Evolutionary conservation across 2,329 filamentous ascomycete species (phyloP), one percentile per base, ranked within the genome.

Genomic region (Onygena corvina): DNA sequence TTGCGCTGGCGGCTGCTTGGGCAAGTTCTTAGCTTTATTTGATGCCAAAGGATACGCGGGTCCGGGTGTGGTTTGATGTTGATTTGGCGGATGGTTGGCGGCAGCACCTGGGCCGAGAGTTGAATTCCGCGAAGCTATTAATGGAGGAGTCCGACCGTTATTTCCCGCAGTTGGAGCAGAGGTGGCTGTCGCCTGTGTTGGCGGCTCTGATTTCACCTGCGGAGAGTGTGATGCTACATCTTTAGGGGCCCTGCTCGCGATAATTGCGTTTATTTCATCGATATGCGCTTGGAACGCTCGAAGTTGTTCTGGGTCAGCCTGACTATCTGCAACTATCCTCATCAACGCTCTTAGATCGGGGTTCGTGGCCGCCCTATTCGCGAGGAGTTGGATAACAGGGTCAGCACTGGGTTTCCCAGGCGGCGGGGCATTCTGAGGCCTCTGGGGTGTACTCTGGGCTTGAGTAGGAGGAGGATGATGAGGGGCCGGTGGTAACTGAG

Each of bases 371-470:
- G 71, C 71, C 53, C 70, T 63, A 6, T 70, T 72, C n/a, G 71
- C 71, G 44, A 74, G 61, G 70, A 73, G 73, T 50, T 73, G 71
- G 53, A 74, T 74, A 30, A 74, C 71, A 6, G 71, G 71, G 52
- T 74, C 71, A 7, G 69, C 64, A 42, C 67, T 71, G 4, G 68
- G 65, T 54, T 71, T 70, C 4, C 64, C 59, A 25, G 66, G 64
- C 36, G 54, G 56, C 6, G 53, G 57, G 12, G 56, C 48, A 29
- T 59, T 56, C 31, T 54, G 56, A 50, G 55, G 51, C 4, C 46
- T 49, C 16, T 54, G 60, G 29, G 52, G 58, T 14, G 50, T 52
- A 31, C 23, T 51, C 11, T 31, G 29, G 31, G 21, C 21, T 20
- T 46, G 30, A 20, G 14, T 34, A 23, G 21, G 35, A 34, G 23